Base-by-base conservation (phyloP, 148 eudicot species). In the Arctostaphylos glauca region DNA sequence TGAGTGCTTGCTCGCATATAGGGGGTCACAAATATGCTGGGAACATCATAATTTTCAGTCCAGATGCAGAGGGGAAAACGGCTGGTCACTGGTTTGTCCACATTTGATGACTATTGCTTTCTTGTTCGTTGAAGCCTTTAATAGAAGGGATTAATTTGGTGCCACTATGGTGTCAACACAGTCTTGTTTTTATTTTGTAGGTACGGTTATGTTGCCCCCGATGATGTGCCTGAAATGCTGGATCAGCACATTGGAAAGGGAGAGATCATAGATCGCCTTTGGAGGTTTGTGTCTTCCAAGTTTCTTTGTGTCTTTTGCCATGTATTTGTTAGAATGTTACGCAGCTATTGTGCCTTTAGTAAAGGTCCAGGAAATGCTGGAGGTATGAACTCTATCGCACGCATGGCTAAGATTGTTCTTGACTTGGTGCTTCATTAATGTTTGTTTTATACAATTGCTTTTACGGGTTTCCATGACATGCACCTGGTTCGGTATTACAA, bases 1-100 rank as follows among this genome's bases (percentile, higher is more conserved):
- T 96, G 85, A 91, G 88, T 87, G 92, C 95, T 82, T 96, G 98
- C 84, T 96, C 99, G 14, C 99, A 96, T 84, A 83, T 96, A 68
- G 99, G 99, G 70, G 99, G 99, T 14, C 99, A 96, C 85, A 96
- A 96, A 88, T 96, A 96, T 87, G 99, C 99, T 77, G 99, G 99
- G 44, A 96, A 96, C 84, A 79, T 94, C 64, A 94, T 96, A 41
- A 94, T 92, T 56, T 96, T 92, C 81, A 91, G 94, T 84, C 91
- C 95, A 16, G 87, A 87, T 88, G 55, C 88, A 10, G 90, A 94
- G 71, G 97, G 94, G 77, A 94, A 96, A 86, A 86, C 92, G 74
- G 85, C 85, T 81, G 99, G 99, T 60, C 94, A 96, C 59, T 96
- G 99, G 99, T 96, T 91, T 84, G 88, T 76, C 19, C 52, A 23